These are phyloP conservation scores for Backusella mclennaniae DNA, from an alignment of 192 early-diverging fungal genomes.

Conservation along the genomic window DNA sequence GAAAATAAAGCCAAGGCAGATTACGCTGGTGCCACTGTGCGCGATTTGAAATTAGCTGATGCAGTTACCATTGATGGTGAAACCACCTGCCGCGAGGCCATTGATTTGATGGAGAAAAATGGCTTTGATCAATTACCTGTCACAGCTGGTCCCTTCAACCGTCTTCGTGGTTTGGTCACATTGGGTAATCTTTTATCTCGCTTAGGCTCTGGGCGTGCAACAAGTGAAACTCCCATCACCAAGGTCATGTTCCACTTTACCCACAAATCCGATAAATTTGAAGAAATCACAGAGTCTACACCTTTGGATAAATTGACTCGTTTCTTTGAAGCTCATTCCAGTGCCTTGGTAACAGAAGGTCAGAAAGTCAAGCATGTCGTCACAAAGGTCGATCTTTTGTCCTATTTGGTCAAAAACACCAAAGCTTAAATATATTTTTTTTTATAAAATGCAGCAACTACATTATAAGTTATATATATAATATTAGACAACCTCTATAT, in stretches of 20 bases:
- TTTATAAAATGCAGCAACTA: not conserved
- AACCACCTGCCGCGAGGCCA: constrained; percentile 76
- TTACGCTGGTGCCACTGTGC: constrained; percentile 80
- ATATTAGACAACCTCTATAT: not conserved
- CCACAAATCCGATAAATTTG: constrained; percentile 67
- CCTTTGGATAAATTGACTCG: constrained; percentile 76
- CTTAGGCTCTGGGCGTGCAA: constrained; percentile 69
- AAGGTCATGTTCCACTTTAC: constrained; percentile 81
- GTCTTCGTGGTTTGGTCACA: constrained; percentile 83
- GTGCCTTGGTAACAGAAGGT: constrained; percentile 85
- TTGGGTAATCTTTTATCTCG: constrained; percentile 62
- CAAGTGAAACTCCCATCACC: constrained; percentile 59
- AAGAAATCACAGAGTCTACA: constrained; percentile 85
- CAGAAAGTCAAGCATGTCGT: constrained; percentile 80
- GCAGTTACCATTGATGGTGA: constrained; percentile 84
- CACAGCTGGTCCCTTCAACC: constrained; percentile 68
- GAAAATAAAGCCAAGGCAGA: constrained; percentile 66
- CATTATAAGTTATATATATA: not conserved
- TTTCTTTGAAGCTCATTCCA: constrained; percentile 93
- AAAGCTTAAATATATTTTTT: not conserved
- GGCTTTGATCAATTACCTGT: constrained; percentile 97
- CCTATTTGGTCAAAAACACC: constrained; percentile 66
- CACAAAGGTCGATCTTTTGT: constrained; percentile 92
- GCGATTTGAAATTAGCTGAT: constrained; percentile 75
- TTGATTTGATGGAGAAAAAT: constrained; percentile 82